These are phyloP conservation scores for Rhizopogon sp. DNA, from an alignment of 768 basidiomycete genomes.

Conservation along the genomic window DNA sequence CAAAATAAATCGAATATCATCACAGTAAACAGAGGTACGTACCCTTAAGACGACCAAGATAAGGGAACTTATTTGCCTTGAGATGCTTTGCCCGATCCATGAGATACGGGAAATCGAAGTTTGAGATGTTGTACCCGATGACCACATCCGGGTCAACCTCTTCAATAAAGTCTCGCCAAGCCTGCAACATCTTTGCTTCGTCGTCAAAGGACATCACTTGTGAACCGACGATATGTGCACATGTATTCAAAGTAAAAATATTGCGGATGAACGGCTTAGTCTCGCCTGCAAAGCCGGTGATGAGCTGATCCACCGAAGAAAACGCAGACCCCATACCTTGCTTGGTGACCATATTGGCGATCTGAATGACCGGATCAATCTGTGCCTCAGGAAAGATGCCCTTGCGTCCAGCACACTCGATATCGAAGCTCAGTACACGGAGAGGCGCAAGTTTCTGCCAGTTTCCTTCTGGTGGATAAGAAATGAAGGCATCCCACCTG, in stretches of 20 bases:
- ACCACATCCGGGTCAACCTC: slow-evolving; percentile 92
- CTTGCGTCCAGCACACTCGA: slow-evolving; percentile 97
- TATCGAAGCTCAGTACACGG: slow-evolving; percentile 95
- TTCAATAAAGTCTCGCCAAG: slow-evolving; percentile 89
- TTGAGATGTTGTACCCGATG: slow-evolving; percentile 92
- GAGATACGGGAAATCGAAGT: slow-evolving; percentile 96
- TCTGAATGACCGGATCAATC: slow-evolving; percentile 94
- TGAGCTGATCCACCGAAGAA: neutral
- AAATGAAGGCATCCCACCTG: slow-evolving; percentile 83
- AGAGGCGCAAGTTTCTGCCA: slow-evolving; percentile 94
- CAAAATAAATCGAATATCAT: slow-evolving; percentile 2
- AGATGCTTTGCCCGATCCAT: slow-evolving; percentile 87
- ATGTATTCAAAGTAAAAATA: slow-evolving; percentile 92
- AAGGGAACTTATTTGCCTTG: slow-evolving; percentile 63
- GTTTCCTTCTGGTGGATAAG: slow-evolving; percentile 85
- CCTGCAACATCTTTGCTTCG: slow-evolving; percentile 67
- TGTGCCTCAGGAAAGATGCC: slow-evolving; percentile 94
- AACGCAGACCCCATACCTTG: slow-evolving; percentile 59
- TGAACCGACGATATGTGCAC: slow-evolving; percentile 95
- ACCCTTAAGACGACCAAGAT: slow-evolving; percentile 76
- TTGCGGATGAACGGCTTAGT: slow-evolving; percentile 92
- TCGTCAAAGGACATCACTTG: slow-evolving; percentile 83
- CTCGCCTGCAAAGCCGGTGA: slow-evolving; percentile 54
- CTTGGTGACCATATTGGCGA: slow-evolving; percentile 97
- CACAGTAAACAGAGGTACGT: slow-evolving; percentile 5